Conservation (phyloP, 768 basidiomycete genomes). For the Candolleomyces efflorescens region DNA sequence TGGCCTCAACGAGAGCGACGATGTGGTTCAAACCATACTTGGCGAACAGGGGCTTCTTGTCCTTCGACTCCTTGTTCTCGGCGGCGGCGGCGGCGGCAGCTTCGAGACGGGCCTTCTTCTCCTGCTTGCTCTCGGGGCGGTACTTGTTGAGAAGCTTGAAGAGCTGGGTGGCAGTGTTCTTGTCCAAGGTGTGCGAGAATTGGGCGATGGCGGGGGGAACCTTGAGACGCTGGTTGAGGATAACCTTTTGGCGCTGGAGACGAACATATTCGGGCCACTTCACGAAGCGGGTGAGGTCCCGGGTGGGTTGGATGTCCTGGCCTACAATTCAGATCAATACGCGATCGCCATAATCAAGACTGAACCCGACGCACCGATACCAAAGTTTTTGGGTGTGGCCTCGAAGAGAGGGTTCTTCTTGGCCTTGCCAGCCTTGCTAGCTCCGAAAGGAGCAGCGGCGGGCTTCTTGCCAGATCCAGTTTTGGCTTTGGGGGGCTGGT, state of each 20-base stretch:
- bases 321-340: conserved; percentile 41
- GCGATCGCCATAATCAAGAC: neutral
- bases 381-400: conserved; percentile 86
- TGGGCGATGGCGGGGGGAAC: conserved; percentile 98
- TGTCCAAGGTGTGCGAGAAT: conserved; percentile 96
- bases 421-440: conserved; percentile 66
- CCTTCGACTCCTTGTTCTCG: conserved; percentile 67
- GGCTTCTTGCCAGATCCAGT: conserved; percentile 63
- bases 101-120: conserved; percentile 93
- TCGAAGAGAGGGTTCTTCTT: conserved; percentile 98
- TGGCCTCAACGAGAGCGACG: conserved; percentile 92
- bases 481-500: conserved; percentile 83
- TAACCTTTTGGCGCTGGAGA: conserved; percentile 97
- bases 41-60: conserved; percentile 94
- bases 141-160: conserved; percentile 99
- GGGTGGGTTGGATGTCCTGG: conserved; percentile 86
- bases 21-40: conserved; percentile 98
- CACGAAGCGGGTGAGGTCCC: conserved; percentile 94
- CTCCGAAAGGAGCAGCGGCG: conserved; percentile 79
- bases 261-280: conserved; percentile 99
- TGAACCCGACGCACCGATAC: conserved; percentile 64
- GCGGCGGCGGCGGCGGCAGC: conserved; percentile 73
- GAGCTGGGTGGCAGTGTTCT: conserved; percentile 97
- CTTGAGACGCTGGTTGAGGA: conserved; percentile 96
- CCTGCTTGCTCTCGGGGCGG: conserved; percentile 89